Percentiles rank a stretch among this genome's conserved stretches.
Conservation (phyloP, 306 rosid species). For the Castanopsis chinensis region DNA sequence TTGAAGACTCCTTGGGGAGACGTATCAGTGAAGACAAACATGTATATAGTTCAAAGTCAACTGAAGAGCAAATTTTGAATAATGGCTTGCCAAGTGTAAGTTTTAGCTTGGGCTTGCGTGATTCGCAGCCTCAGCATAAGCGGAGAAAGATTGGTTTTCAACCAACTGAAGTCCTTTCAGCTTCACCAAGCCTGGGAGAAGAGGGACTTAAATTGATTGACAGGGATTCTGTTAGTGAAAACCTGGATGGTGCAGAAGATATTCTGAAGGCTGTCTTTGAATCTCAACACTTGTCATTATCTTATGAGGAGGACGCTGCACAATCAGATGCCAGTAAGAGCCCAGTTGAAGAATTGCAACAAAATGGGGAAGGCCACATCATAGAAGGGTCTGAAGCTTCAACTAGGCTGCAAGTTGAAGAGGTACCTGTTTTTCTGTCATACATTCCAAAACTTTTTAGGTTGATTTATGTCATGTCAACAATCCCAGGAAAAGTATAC, state of each 20-base stretch:
- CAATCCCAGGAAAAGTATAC: background rate
- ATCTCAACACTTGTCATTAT: conserved; percentile 30
- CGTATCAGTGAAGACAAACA: conserved; percentile 21
- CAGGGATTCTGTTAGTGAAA: conserved; percentile 23
- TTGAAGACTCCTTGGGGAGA: conserved; percentile 27
- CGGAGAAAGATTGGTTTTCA: conserved; percentile 48
- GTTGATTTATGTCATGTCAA: background rate
- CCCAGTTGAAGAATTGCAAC: conserved; percentile 32
- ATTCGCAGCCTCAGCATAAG: conserved; percentile 43
- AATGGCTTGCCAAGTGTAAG: conserved; percentile 16
- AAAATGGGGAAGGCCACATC: conserved; percentile 25
- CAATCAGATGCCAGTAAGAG: conserved; percentile 9
- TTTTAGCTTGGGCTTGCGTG: conserved; percentile 35
- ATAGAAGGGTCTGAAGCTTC: conserved; percentile 35
- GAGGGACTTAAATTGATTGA: conserved; percentile 25
- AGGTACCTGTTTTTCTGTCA: conserved; percentile 50
- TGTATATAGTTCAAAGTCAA: conserved; percentile 22
- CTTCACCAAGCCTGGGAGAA: conserved; percentile 35
- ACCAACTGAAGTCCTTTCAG: conserved; percentile 17
- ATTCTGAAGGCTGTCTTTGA: conserved; percentile 30
- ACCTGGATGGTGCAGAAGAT: conserved; percentile 32
- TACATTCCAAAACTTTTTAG: conserved; percentile 4
- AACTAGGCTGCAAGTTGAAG: conserved; percentile 32
- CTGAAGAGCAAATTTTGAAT: conserved; percentile 26
- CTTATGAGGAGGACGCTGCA: conserved; percentile 27